phyloP scores from a whole-genome alignment of 2,329 filamentous ascomycete genomes.

The Colletotrichum ledebouriae region DNA sequence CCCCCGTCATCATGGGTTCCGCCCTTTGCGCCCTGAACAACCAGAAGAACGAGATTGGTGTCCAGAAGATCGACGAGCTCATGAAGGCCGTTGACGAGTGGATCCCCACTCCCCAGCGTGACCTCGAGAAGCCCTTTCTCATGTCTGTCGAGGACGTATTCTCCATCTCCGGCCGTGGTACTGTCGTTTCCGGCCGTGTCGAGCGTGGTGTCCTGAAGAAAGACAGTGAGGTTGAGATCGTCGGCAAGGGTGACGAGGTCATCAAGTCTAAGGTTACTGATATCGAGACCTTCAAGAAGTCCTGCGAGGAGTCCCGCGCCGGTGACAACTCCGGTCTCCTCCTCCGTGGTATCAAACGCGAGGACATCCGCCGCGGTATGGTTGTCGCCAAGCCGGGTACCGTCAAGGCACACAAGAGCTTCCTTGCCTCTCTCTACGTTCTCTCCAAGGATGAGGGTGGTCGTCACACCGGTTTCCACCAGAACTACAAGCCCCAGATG shows the following conservation, averaged over 20 bases:
- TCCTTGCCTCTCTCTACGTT: constrained; percentile 96
- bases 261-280: constrained; percentile 99
- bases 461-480: constrained; percentile 93
- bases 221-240: constrained; percentile 93
- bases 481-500: constrained; percentile 97
- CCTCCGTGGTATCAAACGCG: constrained; percentile 94
- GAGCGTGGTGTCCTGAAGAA: constrained; percentile 95
- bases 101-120: constrained; percentile 96
- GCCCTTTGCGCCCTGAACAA: constrained; percentile 93
- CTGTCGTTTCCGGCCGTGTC: constrained; percentile 95
- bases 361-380: constrained; percentile 96
- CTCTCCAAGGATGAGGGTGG: constrained; percentile 98
- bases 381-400: constrained; percentile 87
- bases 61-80: constrained; percentile 90
- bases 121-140: constrained; percentile 98
- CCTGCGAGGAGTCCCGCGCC: constrained; percentile 93
- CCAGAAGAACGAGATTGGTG: constrained; percentile 88
- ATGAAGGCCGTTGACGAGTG: constrained; percentile 90
- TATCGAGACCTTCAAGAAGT: constrained; percentile 99
- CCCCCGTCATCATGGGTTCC: constrained; percentile 96
- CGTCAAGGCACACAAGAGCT: constrained; percentile 89
- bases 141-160: constrained; percentile 98
- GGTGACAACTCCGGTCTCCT: constrained; percentile 99
- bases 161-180: constrained; percentile 93
- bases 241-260: constrained; percentile 84